Percentiles rank a stretch among this genome's conserved stretches.
These are phyloP conservation scores for Macadamia integrifolia DNA, from an alignment of 164 flowering plant genomes.

Conservation along the genomic window DNA sequence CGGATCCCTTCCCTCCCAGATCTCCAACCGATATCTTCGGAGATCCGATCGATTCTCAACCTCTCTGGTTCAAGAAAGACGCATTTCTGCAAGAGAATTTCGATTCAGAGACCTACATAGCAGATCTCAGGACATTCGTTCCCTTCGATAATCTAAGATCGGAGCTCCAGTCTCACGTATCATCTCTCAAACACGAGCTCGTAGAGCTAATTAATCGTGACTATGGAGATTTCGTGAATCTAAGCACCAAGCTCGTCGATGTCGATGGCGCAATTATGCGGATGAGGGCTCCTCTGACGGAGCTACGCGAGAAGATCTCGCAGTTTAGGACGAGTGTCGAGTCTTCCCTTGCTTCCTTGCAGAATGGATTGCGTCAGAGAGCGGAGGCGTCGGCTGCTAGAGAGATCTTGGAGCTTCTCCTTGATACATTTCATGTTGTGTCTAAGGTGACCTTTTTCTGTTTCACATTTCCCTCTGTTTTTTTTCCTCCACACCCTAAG, in stretches of 20 bases:
- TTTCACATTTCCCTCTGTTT: not conserved
- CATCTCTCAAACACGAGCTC: constrained; percentile 79
- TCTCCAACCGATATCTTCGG: constrained; percentile 63
- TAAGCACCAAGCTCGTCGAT: constrained; percentile 92
- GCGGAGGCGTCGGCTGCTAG: constrained; percentile 69
- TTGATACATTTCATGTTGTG: constrained; percentile 88
- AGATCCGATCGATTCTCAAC: constrained; percentile 70
- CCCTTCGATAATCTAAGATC: constrained; percentile 90
- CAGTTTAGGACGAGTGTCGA: constrained; percentile 24
- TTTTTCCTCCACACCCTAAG: too few relatives aligned
- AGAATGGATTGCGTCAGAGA: constrained; percentile 61
- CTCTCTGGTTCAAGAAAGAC: constrained; percentile 75
- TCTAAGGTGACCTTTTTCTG: constrained; percentile 56
- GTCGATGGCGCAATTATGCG: constrained; percentile 72
- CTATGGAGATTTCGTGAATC: constrained; percentile 82
- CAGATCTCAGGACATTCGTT: constrained; percentile 92
- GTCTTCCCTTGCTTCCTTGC: constrained; percentile 27
- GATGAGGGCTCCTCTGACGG: constrained; percentile 88
- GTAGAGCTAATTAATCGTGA: constrained; percentile 92
- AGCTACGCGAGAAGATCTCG: constrained; percentile 71
- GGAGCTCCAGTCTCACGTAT: constrained; percentile 70
- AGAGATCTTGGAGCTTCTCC: constrained; percentile 75
- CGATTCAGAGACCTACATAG: constrained; percentile 76
- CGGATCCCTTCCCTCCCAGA: constrained; percentile 9
- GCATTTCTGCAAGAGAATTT: constrained; percentile 57